These are phyloP conservation scores for Ceratocystis cubensis DNA, from an alignment of 2,329 filamentous ascomycete genomes.

Conservation along the genomic window DNA sequence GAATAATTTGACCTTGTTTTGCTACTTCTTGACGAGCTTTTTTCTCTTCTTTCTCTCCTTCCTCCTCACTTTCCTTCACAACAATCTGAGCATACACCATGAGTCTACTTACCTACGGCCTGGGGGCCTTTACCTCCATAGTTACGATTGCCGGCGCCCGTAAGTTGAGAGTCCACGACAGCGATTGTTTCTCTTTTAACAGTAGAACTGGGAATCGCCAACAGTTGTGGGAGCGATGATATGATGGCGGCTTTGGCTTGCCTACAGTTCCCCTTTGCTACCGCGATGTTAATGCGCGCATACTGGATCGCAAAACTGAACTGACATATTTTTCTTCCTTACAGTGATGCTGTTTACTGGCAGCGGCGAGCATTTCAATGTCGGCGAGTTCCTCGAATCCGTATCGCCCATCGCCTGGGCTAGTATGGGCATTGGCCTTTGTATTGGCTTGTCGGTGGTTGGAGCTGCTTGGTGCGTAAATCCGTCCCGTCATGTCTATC, in stretches of 20 bases:
- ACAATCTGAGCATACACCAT: slow-evolving; percentile 36
- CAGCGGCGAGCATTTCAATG: slow-evolving; percentile 91
- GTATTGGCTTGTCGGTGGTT: slow-evolving; percentile 90
- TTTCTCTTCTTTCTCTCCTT: slow-evolving; percentile 4
- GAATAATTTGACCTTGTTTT: slow-evolving; percentile 8
- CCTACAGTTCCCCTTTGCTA: not conserved
- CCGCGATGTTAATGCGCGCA: not conserved
- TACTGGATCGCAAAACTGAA: not conserved
- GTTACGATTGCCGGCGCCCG: slow-evolving; percentile 65
- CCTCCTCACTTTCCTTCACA: not conserved
- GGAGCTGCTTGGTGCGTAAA: slow-evolving; percentile 80
- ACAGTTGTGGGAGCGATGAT: not conserved
- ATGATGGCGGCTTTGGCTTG: not conserved
- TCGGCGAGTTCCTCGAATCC: slow-evolving; percentile 87
- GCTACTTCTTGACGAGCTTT: not conserved
- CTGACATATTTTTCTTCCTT: not conserved
- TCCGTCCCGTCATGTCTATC: slow-evolving; percentile 15
- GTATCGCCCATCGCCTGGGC: slow-evolving; percentile 94
- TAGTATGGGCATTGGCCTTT: slow-evolving; percentile 76
- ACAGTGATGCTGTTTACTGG: slow-evolving; percentile 97
- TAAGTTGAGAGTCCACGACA: slow-evolving; percentile 37
- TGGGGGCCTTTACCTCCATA: slow-evolving; percentile 54
- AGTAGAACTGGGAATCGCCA: not conserved
- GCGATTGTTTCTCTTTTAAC: not conserved
- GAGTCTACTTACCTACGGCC: slow-evolving; percentile 58